Evolutionary conservation across 306 rosid species (phyloP), one percentile per base, ranked within the genome.

Genomic region (Rubus idaeus): DNA sequence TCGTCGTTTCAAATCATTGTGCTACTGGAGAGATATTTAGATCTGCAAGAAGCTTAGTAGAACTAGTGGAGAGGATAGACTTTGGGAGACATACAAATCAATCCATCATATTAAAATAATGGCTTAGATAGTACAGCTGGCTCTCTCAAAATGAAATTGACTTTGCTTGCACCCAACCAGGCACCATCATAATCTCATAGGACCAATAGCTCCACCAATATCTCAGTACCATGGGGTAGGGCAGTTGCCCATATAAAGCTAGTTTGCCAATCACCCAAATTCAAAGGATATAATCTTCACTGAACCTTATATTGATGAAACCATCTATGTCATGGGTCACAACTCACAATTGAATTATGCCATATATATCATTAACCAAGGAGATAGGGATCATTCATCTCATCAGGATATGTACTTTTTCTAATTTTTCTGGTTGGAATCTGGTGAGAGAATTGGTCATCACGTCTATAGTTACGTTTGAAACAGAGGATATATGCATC

Each of bases 121-220:
- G 73, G 61, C n/a, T 65, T 55, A 37, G 68, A 68, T 21, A 42
- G 68, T 63, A 83, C 85, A 87, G 81, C 90, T 82, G 90, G 85
- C 44, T 68, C 82, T 86, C 74, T 82, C 69, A 77, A 77, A 78
- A 74, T 53, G 65, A 74, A 70, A 71, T 87, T 80, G 84, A 84
- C 83, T 84, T 84, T 79, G 66, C 68, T 71, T 72, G 72, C 74
- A 66, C 79, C 87, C 78, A 82, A 79, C 83, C 71, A 72, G 74
- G 80, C 86, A 86, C 71, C 76, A 83, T 88, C 83, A 81, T 87
- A 73, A 76, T 79, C 65, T 61, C 82, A 50, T 65, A 65, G 66
- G 83, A 79, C 82, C 77, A 79, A 80, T 72, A 14, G 62, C 77
- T 74, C 71, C 70, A 57, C 75, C 77, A 68, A 63, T 8, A 37